phyloP scores from a whole-genome alignment of 805 yeast species.

The Candida hispaniensis region DNA sequence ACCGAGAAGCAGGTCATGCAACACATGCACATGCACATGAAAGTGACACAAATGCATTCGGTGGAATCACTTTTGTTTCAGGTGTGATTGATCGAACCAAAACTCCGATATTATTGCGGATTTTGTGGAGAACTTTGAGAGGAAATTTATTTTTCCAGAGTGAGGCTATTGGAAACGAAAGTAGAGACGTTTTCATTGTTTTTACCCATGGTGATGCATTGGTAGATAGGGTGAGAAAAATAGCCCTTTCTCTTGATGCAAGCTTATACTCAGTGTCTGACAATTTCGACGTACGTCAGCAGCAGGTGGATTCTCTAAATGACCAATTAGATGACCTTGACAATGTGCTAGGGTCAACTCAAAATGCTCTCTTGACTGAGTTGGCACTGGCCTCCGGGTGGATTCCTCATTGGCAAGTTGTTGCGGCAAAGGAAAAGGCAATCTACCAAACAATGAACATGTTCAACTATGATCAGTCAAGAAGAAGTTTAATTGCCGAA shows the following conservation, averaged over 20 bases:
- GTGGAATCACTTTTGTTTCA: slow-evolving; percentile 40
- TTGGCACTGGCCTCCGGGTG: slow-evolving; percentile 65
- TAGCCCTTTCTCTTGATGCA: slow-evolving; percentile 85
- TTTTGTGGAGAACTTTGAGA: slow-evolving; percentile 85
- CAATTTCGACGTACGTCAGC: slow-evolving; percentile 32
- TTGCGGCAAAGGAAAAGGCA: slow-evolving; percentile 67
- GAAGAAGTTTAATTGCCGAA: slow-evolving; percentile 84
- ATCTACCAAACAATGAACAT: slow-evolving; percentile 66
- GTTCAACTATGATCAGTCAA: slow-evolving; percentile 68
- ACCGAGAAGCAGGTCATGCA: slow-evolving; percentile 16
- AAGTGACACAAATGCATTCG: slow-evolving; percentile 10
- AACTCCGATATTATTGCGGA: slow-evolving; percentile 60
- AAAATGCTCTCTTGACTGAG: slow-evolving; percentile 61
- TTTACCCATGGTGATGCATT: slow-evolving; percentile 82
- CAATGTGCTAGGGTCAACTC: slow-evolving; percentile 51
- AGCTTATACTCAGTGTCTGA: slow-evolving; percentile 54
- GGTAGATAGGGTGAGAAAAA: slow-evolving; percentile 58
- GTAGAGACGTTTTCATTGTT: slow-evolving; percentile 74
- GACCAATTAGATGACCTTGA: slow-evolving; percentile 43
- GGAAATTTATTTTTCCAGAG: slow-evolving; percentile 80
- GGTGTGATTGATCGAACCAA: slow-evolving; percentile 74
- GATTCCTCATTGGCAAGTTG: slow-evolving; percentile 60
- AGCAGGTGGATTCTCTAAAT: slow-evolving; percentile 33
- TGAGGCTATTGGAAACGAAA: slow-evolving; percentile 60
- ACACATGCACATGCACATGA: slow-evolving; percentile 6